Base-by-base conservation (phyloP, 208 protist species). In the Trypanosoma platydactyli region DNA sequence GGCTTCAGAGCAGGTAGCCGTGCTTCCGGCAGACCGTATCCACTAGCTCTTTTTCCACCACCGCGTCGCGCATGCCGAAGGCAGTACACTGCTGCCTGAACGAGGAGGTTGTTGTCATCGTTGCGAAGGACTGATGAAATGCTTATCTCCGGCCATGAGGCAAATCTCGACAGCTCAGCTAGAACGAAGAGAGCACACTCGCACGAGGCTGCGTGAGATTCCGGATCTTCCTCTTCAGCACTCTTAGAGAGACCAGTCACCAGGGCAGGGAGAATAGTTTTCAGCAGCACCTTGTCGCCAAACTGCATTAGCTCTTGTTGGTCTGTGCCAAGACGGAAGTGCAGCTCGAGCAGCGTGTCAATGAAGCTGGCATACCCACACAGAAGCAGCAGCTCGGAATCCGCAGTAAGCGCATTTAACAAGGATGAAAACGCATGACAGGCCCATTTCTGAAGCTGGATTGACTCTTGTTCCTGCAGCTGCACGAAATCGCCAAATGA, bases 1-100 rank as follows among this genome's bases (percentile, higher is more conserved):
- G 44, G 15, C 29, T 44, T 49, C 33, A 72, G 58, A 30, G 22
- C 13, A 25, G 55, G 64, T 40, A 76, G 22, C 38, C 64, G 40
- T 38, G 50, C 42, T 27, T 55, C 45, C 29, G 65, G 55, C 57
- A 80, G 38, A 16, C 64, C 35, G 54, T 67, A 58, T 33, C 63
- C 68, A 49, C 45, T 56, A 3, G 65, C 18, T 7, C 62, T 42
- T 35, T 52, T 54, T 38, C 57, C 54, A 41, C 76, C 71, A 11
- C 58, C 54, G 27, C 71, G 49, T 18, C 59, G 46, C 9, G 68
- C 69, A 51, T 71, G 61, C 16, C 71, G 70, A 20, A 86, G 64
- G 65, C 84, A 90, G 74, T 93, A 93, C 29, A 89, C 66, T 41
- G 65, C 73, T 46, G 84, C 60, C 20, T 63, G 65, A 56, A 85